Evolutionary conservation across 2,329 filamentous ascomycete genomes (phyloP).

Genomic region (Trichoderma harzianum): DNA sequence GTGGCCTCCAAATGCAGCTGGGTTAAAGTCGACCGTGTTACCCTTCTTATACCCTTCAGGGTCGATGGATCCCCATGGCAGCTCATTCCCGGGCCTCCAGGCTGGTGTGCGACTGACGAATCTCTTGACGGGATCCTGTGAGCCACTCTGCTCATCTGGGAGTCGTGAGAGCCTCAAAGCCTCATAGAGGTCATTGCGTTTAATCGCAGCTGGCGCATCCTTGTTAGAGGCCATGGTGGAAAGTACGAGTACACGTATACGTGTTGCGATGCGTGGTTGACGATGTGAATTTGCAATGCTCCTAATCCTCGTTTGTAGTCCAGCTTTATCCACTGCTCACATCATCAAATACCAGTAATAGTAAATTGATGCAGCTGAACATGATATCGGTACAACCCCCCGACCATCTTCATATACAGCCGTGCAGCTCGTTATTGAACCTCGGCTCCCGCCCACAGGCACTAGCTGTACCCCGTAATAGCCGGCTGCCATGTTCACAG

Average conservation of each 20-base stretch:
- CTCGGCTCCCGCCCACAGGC: background rate
- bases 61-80: slow-evolving; percentile 29
- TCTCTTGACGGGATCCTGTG: slow-evolving; percentile 19
- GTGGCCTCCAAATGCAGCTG: slow-evolving; percentile 33
- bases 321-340: background rate
- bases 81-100: slow-evolving; percentile 32
- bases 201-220: background rate
- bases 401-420: background rate
- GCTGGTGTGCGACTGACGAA: slow-evolving; percentile 34
- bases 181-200: slow-evolving; percentile 30
- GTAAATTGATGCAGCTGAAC: background rate
- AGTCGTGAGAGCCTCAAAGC: slow-evolving; percentile 29
- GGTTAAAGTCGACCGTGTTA: background rate
- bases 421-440: background rate
- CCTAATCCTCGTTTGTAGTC: background rate
- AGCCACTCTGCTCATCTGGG: slow-evolving; percentile 17
- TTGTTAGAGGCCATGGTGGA: background rate
- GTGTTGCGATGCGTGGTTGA: background rate
- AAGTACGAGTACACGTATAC: background rate
- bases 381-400: background rate
- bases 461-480: background rate
- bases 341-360: background rate
- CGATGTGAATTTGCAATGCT: background rate
- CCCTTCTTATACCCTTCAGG: background rate
- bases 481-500: background rate